Evolutionary conservation across 2,329 filamentous ascomycete species (phyloP), one percentile per base, ranked within the genome.

Genomic region (Alternaria gaisen): DNA sequence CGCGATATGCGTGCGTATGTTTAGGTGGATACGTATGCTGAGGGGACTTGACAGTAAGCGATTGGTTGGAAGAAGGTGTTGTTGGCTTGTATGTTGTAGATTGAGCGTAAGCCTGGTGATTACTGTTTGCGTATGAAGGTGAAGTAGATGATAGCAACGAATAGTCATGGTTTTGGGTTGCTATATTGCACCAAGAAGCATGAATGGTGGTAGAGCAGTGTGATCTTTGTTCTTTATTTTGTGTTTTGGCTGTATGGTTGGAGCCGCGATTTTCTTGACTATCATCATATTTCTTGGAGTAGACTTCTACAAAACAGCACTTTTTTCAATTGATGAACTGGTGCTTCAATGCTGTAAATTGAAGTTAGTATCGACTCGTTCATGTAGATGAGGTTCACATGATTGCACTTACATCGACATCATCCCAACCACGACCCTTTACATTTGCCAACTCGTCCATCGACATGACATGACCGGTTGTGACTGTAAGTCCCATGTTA

Each of bases 381-480:
- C 46, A 52, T 24, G 54, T 51, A 16, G 50, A 50, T 28, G 51
- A 63, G 52, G 66, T 56, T 43, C 56, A 24, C 55, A 42, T 53
- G 55, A 40, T 16, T 54, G 40, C 44, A 76, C 78, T 66, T 75
- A 80, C 79, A 65, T 88, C 87, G 52, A 85, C 80, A 67, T 88
- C 93, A 81, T 97, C 93, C 94, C 94, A 97, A 69, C 92, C 91
- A 68, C 94, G 87, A 64, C 94, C 94, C 78, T 95, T 90, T 28
- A 98, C 93, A 56, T 91, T 89, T 68, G 90, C 84, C 65, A 98
- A 85, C 79, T 97, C 94, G 58, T 94, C 91, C 75, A 90, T 88
- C 2, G 91, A 95, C 87, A 96, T 93, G 71, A 92, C 87, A 80
- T 95, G 93, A 52, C 94, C 94, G 12, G 90, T 93, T 7, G 94